phyloP scores from a whole-genome alignment of 441 rosid genomes.

The Adansonia rubrostipa region DNA sequence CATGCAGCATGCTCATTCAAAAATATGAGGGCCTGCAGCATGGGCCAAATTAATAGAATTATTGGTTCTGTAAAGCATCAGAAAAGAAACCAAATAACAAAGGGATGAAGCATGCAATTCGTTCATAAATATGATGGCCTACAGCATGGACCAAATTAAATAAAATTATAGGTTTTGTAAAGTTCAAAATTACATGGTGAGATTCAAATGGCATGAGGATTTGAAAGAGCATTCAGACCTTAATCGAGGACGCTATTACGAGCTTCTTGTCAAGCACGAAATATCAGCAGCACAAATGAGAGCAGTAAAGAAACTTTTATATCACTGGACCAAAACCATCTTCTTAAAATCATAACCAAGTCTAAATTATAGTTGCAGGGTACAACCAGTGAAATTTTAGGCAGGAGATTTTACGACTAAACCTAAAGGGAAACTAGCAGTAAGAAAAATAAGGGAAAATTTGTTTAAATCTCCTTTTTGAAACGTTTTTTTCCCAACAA shows the following conservation, averaged over 20 bases:
- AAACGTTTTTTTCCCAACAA: neutral
- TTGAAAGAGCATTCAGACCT: neutral
- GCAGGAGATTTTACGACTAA: neutral
- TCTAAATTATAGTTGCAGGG: neutral
- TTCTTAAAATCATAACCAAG: neutral
- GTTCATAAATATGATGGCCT: neutral
- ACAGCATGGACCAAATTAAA: no score
- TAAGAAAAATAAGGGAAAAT: neutral
- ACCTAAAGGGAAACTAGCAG: neutral
- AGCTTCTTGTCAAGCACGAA: neutral
- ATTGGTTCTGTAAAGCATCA: neutral
- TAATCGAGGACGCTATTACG: neutral
- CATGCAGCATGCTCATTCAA: constrained; percentile 15
- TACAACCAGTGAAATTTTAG: neutral
- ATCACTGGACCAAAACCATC: neutral
- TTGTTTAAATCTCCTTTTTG: neutral
- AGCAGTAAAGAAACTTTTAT: neutral
- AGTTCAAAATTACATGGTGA: neutral
- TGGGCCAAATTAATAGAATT: neutral
- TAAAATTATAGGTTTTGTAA: neutral
- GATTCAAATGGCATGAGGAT: neutral
- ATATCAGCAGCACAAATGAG: neutral
- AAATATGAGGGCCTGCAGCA: neutral
- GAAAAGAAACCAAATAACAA: neutral
- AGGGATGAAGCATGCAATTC: constrained; percentile 10